Conservation (phyloP, 78 protist genomes). For the Cavenderia fasciculata region DNA sequence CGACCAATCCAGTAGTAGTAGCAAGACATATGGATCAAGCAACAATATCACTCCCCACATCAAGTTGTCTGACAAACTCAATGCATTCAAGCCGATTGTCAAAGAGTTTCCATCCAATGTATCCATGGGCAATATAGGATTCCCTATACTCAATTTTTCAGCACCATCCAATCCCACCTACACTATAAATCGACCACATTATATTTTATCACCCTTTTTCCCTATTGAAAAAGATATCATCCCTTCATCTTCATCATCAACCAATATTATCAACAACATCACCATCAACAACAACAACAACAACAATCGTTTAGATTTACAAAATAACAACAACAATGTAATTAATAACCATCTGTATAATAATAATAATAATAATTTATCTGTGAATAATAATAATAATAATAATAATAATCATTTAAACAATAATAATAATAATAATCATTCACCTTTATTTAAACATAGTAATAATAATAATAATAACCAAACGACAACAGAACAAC, state of each 20-base stretch:
- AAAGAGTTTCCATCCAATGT: conserved; percentile 16
- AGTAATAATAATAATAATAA: too few species aligned
- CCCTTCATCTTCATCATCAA: background rate
- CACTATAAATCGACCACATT: conserved; percentile 26
- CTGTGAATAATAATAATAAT: background rate
- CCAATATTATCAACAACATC: background rate
- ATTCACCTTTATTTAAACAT: too few species aligned
- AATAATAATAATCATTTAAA: background rate
- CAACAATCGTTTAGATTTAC: background rate
- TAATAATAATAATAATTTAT: background rate
- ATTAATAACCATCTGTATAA: background rate
- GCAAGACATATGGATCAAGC: too few species aligned
- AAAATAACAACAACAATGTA: conserved; percentile 23
- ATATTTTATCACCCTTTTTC: conserved; percentile 43
- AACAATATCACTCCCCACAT: too few species aligned
- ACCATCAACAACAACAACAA: background rate
- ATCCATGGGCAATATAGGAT: background rate
- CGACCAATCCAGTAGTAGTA: too few species aligned
- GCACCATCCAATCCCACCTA: conserved; percentile 18
- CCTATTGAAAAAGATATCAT: conserved; percentile 60
- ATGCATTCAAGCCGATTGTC: conserved; percentile 46
- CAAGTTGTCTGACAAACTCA: background rate
- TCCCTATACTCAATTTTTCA: conserved; percentile 18
- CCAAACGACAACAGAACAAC: too few species aligned
- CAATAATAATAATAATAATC: too few species aligned